Evolutionary conservation across 2,329 filamentous ascomycete species (phyloP).

Genomic region (Didymella exigua): DNA sequence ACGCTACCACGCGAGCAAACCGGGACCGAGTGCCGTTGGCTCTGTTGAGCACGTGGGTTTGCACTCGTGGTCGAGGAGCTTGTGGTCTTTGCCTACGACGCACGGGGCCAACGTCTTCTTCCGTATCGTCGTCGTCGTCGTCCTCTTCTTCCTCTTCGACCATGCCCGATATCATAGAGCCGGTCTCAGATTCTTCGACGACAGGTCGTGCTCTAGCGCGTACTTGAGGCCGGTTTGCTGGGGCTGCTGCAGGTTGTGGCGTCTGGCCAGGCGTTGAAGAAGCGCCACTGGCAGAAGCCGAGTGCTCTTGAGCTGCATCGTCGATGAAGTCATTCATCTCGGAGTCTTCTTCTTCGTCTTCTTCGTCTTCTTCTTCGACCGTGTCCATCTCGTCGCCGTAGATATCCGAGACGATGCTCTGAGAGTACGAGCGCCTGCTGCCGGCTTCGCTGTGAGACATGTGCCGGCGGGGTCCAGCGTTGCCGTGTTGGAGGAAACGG

Average conservation of each 20-base stretch:
- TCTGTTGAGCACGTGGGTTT: conserved; percentile 38
- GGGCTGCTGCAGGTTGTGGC: conserved; percentile 32
- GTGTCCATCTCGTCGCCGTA: conserved; percentile 51
- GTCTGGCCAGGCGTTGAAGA: conserved; percentile 41
- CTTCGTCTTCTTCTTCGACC: conserved; percentile 51
- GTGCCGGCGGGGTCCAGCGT: conserved; percentile 38
- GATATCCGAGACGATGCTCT: conserved; percentile 49
- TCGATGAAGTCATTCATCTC: conserved; percentile 53
- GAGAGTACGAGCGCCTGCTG: conserved; percentile 48
- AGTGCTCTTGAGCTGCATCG: conserved; percentile 36
- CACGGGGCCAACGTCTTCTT: conserved; percentile 46
- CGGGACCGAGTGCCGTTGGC: conserved; percentile 42
- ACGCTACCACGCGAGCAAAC: conserved; percentile 25
- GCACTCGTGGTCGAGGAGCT: conserved; percentile 33
- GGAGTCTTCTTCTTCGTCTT: conserved; percentile 46
- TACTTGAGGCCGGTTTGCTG: conserved; percentile 24
- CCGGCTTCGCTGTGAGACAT: conserved; percentile 51
- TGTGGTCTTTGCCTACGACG: conserved; percentile 41
- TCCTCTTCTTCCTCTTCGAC: conserved; percentile 41
- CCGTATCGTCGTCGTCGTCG: conserved; percentile 42
- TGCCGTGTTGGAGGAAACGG: conserved; percentile 36
- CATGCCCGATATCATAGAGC: conserved; percentile 44
- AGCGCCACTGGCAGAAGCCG: conserved; percentile 31
- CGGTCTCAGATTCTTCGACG: conserved; percentile 47
- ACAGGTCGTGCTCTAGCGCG: conserved; percentile 42